Percentiles rank a stretch among this genome's conserved stretches.
Evolutionary conservation across 106 monocot species (phyloP).

Genomic region (Apostasia shenzhenica): DNA sequence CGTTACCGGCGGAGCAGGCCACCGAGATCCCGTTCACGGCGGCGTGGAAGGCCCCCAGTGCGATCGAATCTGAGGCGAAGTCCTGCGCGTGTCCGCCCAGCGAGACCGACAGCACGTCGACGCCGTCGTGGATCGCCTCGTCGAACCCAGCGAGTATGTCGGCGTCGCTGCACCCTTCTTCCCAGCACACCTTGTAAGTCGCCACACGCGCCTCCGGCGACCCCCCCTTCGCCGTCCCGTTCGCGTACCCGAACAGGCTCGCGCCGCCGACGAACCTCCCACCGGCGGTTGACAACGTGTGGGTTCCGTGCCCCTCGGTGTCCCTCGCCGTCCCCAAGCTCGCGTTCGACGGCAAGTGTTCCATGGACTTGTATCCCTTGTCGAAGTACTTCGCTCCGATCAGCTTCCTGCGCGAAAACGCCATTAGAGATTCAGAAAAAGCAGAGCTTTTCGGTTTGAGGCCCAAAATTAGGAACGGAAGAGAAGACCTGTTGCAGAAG

Average conservation of each 20-base stretch:
- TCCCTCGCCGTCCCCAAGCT: conserved; percentile 18
- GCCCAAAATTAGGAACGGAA: not conserved
- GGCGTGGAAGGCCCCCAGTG: conserved; percentile 36
- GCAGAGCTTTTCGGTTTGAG: not conserved
- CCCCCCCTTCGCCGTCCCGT: conserved; percentile 55
- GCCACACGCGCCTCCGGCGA: conserved; percentile 47
- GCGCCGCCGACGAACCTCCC: conserved; percentile 28
- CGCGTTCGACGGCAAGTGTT: not conserved
- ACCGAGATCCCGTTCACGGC: conserved; percentile 17
- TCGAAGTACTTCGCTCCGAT: conserved; percentile 36
- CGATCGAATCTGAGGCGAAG: conserved; percentile 7
- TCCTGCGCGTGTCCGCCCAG: conserved; percentile 5
- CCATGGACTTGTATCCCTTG: not conserved
- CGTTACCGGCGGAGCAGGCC: conserved; percentile 25
- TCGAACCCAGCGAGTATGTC: conserved; percentile 42
- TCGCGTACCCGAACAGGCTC: conserved; percentile 41
- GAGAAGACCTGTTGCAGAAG: conserved; percentile 23
- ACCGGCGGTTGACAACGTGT: conserved; percentile 67
- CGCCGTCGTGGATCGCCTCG: conserved; percentile 49
- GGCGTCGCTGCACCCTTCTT: conserved; percentile 2
- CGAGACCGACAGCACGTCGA: conserved; percentile 51
- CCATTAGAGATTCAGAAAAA: not conserved
- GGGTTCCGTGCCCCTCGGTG: conserved; percentile 51
- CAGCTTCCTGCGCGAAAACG: conserved; percentile 15
- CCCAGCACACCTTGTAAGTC: conserved; percentile 46